Percentiles rank a stretch among this genome's conserved stretches.
phyloP scores from a whole-genome alignment of 1,284 basidiomycete genomes.

The Rhodotorula sp. region DNA sequence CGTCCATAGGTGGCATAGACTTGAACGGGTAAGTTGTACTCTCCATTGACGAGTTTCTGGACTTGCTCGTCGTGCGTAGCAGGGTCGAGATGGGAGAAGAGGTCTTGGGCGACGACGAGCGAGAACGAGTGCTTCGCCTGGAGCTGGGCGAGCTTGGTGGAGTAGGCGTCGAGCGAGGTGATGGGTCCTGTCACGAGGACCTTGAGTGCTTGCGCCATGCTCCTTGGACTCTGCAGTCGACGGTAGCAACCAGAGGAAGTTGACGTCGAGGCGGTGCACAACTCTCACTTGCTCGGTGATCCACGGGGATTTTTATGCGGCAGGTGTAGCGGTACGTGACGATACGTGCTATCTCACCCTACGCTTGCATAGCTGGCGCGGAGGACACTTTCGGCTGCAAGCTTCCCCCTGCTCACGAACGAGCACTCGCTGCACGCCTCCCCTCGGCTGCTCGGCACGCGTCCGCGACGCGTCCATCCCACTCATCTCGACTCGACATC shows the following conservation, averaged over 20 bases:
- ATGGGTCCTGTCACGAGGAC: constrained; percentile 72
- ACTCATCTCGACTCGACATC: no score
- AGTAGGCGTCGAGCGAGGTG: constrained; percentile 63
- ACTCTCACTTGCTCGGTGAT: no score
- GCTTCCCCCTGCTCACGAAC: no score
- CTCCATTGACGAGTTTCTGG: constrained; percentile 62
- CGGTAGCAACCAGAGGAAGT: neutral
- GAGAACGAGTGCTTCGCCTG: constrained; percentile 93
- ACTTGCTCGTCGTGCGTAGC: constrained; percentile 57
- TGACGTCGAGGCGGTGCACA: neutral
- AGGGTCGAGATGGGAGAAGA: constrained; percentile 62
- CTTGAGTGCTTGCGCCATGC: constrained; percentile 14
- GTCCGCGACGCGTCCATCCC: no score
- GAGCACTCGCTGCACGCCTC: no score
- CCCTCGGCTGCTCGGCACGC: no score
- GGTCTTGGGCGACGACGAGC: constrained; percentile 79
- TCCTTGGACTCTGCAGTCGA: no score
- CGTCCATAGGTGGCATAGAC: constrained; percentile 90
- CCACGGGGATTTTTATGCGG: no score
- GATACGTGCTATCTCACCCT: no score
- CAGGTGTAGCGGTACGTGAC: no score
- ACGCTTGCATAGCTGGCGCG: no score
- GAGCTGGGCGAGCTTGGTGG: constrained; percentile 78
- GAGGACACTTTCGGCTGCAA: no score
- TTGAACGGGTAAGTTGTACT: constrained; percentile 75